A percentile compares a stretch with the other conserved stretches of the same genome.
Conservation (phyloP, 2,329 filamentous ascomycete genomes). For the Pleoardoris graminearum region DNA sequence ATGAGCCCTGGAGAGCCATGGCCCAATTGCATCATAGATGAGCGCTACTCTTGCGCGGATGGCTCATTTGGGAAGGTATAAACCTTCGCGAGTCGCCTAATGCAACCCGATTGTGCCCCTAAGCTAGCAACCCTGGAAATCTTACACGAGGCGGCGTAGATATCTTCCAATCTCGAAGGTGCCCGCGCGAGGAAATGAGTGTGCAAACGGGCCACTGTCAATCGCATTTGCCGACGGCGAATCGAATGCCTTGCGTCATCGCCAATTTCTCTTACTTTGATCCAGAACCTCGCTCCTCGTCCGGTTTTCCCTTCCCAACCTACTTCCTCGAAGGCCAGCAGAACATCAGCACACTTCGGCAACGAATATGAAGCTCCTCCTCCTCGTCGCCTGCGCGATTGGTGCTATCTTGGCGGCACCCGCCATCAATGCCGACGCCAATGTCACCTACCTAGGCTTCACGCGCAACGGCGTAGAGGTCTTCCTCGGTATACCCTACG, state of each 20-base stretch:
- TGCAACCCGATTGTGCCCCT: not conserved
- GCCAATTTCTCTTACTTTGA: not conserved
- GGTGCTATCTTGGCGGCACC: conserved; percentile 11
- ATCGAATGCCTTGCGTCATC: not conserved
- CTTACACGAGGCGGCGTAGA: too few species aligned
- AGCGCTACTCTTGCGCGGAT: not conserved
- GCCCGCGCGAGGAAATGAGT: too few species aligned
- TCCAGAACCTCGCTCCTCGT: not conserved
- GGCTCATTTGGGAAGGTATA: not conserved
- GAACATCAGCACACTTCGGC: not conserved
- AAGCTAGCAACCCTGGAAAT: not conserved
- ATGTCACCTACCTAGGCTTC: conserved; percentile 51
- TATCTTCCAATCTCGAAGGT: too few species aligned
- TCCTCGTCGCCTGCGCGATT: conserved; percentile 12
- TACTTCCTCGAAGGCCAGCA: not conserved
- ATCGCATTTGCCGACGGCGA: not conserved
- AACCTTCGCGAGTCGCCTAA: not conserved
- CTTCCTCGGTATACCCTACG: conserved; percentile 55
- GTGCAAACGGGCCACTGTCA: not conserved
- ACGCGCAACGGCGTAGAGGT: conserved; percentile 51
- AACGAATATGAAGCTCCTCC: conserved; percentile 15
- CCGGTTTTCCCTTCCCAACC: not conserved
- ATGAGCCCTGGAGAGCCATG: too few species aligned
- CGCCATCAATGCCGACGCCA: conserved; percentile 9
- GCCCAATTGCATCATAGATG: not conserved